These are phyloP conservation scores for Xylaria curta DNA, from an alignment of 495 filamentous ascomycete genomes.

Conservation along the genomic window DNA sequence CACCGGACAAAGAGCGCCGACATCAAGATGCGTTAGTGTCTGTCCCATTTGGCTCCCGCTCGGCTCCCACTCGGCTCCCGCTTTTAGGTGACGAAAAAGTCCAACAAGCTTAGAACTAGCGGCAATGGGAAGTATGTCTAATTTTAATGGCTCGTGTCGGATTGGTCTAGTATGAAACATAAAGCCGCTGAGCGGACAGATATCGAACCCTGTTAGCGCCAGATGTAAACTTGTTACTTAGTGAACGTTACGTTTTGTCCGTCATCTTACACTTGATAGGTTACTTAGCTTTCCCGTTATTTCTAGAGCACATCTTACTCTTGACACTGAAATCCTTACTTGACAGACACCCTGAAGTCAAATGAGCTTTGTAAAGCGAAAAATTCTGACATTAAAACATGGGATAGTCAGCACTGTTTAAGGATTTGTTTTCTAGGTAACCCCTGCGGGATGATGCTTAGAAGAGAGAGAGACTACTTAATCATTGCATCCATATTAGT, in stretches of 20 bases:
- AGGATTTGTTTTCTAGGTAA: neutral
- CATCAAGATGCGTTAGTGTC: neutral
- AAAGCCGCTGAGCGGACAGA: neutral
- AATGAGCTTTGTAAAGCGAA: neutral
- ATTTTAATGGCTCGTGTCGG: neutral
- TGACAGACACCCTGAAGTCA: neutral
- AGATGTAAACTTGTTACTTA: neutral
- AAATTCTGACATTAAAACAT: neutral
- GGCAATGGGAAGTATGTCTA: neutral
- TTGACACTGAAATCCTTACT: neutral
- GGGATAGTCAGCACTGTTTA: neutral
- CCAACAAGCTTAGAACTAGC: constrained; percentile 1
- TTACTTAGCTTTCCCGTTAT: neutral
- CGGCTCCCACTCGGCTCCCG: neutral
- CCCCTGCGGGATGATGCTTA: neutral
- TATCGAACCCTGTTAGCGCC: neutral
- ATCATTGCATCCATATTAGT: neutral
- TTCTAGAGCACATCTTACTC: neutral
- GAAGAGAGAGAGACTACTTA: neutral
- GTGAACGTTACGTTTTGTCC: neutral
- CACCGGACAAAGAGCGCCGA: too few species aligned
- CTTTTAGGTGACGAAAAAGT: neutral
- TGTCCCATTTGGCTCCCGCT: neutral
- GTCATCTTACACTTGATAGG: neutral
- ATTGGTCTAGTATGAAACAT: neutral